phyloP scores from a whole-genome alignment of 1,284 basidiomycete genomes.

The Microstroma glucosiphilum region DNA sequence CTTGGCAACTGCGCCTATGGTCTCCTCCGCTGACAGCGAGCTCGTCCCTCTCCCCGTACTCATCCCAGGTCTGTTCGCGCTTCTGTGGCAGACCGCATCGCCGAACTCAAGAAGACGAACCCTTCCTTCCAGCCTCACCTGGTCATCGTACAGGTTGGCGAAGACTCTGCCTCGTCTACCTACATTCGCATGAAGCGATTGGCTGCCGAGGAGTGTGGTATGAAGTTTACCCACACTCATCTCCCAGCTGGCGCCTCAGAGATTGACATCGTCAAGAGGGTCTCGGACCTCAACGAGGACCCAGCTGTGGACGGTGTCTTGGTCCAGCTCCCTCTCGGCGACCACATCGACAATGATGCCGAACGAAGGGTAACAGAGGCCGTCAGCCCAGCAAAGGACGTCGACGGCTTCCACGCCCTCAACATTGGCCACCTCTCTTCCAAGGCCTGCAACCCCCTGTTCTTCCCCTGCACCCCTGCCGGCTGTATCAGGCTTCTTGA shows the following conservation, averaged over 20 bases:
- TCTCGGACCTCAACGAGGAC: slow-evolving; percentile 78
- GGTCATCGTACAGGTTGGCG: slow-evolving; percentile 89
- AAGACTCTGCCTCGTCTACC: slow-evolving; percentile 77
- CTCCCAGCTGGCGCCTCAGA: slow-evolving; percentile 65
- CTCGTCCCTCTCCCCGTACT: background rate
- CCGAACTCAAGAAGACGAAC: slow-evolving; percentile 54
- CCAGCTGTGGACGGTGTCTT: slow-evolving; percentile 79
- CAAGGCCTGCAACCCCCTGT: slow-evolving; percentile 80
- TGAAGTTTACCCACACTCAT: slow-evolving; percentile 74
- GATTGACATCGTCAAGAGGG: slow-evolving; percentile 69
- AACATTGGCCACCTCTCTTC: slow-evolving; percentile 95
- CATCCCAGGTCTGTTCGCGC: slow-evolving; percentile 24
- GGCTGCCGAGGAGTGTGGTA: slow-evolving; percentile 89
- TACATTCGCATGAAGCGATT: slow-evolving; percentile 98
- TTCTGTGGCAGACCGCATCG: slow-evolving; percentile 34
- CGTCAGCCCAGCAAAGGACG: slow-evolving; percentile 89
- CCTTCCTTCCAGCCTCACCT: slow-evolving; percentile 84
- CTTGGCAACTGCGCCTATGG: slow-evolving; percentile 52
- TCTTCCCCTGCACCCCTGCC: slow-evolving; percentile 90
- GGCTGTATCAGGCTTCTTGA: slow-evolving; percentile 87
- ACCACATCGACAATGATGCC: slow-evolving; percentile 73
- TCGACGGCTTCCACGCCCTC: slow-evolving; percentile 99
- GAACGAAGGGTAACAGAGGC: slow-evolving; percentile 89
- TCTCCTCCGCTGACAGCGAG: slow-evolving; percentile 8
- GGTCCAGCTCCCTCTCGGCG: slow-evolving; percentile 91